A percentile compares a stretch with the other conserved stretches of the same genome.
These are phyloP conservation scores for Thelonectria blattea DNA, from an alignment of 2,329 filamentous ascomycete species.

Conservation along the genomic window DNA sequence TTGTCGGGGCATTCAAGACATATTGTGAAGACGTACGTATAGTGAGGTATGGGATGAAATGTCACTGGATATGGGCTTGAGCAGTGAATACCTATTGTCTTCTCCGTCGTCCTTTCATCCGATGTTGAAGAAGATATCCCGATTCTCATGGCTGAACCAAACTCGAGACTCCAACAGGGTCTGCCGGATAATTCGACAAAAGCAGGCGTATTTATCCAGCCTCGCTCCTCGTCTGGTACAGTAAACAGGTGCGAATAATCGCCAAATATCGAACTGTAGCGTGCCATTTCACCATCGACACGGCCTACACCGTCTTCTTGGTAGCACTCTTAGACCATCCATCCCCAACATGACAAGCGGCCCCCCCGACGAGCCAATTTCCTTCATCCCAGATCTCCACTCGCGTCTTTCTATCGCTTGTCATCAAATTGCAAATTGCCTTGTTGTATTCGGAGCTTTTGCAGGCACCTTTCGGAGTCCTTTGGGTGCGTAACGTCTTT, in stretches of 20 bases:
- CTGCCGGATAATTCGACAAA: not conserved
- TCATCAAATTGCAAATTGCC: slow-evolving; percentile 1
- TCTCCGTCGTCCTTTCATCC: too few relatives aligned
- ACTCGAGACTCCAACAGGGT: not conserved
- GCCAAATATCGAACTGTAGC: not conserved
- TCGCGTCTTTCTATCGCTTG: slow-evolving; percentile 7
- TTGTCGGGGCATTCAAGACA: not conserved
- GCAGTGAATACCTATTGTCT: too few relatives aligned
- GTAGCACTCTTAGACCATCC: not conserved
- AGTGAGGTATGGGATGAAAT: too few relatives aligned
- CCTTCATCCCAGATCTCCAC: slow-evolving; percentile 36
- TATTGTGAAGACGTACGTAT: too few relatives aligned
- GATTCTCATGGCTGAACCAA: too few relatives aligned
- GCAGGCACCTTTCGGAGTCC: not conserved
- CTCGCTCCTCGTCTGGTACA: not conserved
- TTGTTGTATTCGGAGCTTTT: slow-evolving; percentile 21
- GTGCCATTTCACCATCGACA: slow-evolving; percentile 4
- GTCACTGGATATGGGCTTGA: too few relatives aligned
- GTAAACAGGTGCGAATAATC: too few relatives aligned
- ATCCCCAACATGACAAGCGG: slow-evolving; percentile 31
- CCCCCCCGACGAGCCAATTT: slow-evolving; percentile 32
- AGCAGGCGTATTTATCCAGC: not conserved
- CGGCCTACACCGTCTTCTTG: too few relatives aligned
- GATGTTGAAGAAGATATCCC: too few relatives aligned
- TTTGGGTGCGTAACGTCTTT: slow-evolving; percentile 6